phyloP scores from a whole-genome alignment of 495 filamentous ascomycete genomes.

The Podospora didyma region DNA sequence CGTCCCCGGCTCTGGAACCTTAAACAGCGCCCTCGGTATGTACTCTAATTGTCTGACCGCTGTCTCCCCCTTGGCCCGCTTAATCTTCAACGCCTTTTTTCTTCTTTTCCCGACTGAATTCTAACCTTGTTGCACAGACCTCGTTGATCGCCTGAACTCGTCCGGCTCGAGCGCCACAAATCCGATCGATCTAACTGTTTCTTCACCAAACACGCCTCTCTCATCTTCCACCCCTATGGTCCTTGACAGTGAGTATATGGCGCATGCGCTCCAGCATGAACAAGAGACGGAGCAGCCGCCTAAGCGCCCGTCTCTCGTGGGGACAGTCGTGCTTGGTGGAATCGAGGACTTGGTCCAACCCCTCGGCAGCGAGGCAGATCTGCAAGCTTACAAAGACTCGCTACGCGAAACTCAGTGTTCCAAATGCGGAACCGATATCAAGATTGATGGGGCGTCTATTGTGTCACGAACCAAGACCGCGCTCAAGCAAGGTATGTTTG shows the following conservation, averaged over 20 bases:
- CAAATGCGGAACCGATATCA: neutral
- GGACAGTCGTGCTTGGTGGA: neutral
- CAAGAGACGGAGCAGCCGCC: no score
- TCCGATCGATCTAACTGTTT: neutral
- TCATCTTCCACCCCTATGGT: neutral
- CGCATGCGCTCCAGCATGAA: no score
- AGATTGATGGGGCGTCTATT: neutral
- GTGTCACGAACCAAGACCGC: slow-evolving; percentile 1
- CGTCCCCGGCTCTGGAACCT: no score
- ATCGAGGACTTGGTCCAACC: neutral
- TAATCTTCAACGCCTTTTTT: no score
- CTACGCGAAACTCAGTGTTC: neutral
- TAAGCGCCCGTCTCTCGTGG: neutral
- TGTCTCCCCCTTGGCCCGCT: no score
- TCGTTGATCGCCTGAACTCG: neutral
- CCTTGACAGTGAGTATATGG: neutral
- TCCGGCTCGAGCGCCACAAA: neutral
- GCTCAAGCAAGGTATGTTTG: no score
- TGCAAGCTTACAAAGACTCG: neutral
- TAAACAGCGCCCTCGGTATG: no score
- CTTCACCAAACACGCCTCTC: neutral
- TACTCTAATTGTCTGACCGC: no score
- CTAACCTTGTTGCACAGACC: neutral
- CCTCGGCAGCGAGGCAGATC: neutral
- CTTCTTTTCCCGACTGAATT: neutral